Evolutionary conservation across 441 rosid species (phyloP), one percentile per base, ranked within the genome.

Genomic region (Adansonia gregorii): DNA sequence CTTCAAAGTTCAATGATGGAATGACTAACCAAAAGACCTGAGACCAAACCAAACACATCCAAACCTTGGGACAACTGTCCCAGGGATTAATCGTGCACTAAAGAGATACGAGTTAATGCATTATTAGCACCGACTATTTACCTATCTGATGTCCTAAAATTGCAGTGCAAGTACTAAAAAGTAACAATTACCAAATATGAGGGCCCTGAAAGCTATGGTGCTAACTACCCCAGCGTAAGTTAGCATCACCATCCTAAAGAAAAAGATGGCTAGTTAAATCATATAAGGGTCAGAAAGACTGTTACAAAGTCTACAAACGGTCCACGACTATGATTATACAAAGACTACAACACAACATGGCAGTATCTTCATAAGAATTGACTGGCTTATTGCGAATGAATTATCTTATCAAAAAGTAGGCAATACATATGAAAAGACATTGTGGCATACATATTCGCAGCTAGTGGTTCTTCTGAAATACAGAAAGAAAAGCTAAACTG

Each of bases 381-480:
- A 83, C 79, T 79, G 75, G 45, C 66, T 65, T 69, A 69, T 82
- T 58, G 76, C 46, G 79, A 72, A 81, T 81, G 84, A 64, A 77
- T 70, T 55, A 67, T 86, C 80, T 72, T 61, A 68, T 87, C 85
- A 78, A 43, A 72, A 58, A 74, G 72, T 81, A 72, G 81, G 49
- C 83, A 79, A 49, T 69, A 69, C 27, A 79, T 79, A 83, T 81
- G 84, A 79, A 72, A 81, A 85, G 83, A 80, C 75, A 63, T 52
- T 67, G 68, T 70, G 82, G 90, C 49, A 91, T 87, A 84, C 67
- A 63, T 86, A 86, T 91, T 88, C 95, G 79, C 79, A 84, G 85
- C 78, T 80, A 86, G 88, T 87, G 95, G 93, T 84, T 84, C 83
- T 76, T 79, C 80, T 82, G 76, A 70, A 80, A 78, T 83, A 73